Evolutionary conservation across 2,329 filamentous ascomycete genomes (phyloP).

Genomic region (Ophiocordyceps robertsii): DNA sequence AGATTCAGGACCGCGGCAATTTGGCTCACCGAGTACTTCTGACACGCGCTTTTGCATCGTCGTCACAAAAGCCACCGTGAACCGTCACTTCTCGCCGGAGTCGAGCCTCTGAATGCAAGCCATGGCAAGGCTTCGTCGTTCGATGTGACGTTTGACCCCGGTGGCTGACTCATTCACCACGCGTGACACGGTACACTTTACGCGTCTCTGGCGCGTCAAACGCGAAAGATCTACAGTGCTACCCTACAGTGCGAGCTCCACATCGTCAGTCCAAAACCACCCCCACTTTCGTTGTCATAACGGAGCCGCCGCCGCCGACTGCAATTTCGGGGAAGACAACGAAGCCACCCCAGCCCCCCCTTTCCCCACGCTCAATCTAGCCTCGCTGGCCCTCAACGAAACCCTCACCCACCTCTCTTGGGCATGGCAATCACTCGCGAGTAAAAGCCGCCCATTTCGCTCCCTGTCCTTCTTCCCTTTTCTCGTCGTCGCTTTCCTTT

Average conservation of each 20-base stretch:
- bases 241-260: not conserved
- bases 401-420: not conserved
- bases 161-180: not conserved
- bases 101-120: not conserved
- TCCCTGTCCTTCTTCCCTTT: no score
- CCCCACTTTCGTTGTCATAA: not conserved
- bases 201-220: slow-evolving; percentile 15
- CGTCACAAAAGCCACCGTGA: no score
- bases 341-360: not conserved
- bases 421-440: not conserved
- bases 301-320: not conserved
- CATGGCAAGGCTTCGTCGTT: not conserved
- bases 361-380: not conserved
- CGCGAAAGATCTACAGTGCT: not conserved
- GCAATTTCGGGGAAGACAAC: no score
- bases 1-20: no score
- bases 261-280: not conserved
- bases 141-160: no score
- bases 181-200: slow-evolving; percentile 9
- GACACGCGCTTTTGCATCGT: no score
- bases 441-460: not conserved
- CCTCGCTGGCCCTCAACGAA: not conserved
- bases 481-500: not conserved
- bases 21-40: no score
- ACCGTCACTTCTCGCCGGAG: no score